Evolutionary conservation across 805 yeast genomes (phyloP), one percentile per base, ranked within the genome.

Genomic region (Sungouiozyma ichnusensis): DNA sequence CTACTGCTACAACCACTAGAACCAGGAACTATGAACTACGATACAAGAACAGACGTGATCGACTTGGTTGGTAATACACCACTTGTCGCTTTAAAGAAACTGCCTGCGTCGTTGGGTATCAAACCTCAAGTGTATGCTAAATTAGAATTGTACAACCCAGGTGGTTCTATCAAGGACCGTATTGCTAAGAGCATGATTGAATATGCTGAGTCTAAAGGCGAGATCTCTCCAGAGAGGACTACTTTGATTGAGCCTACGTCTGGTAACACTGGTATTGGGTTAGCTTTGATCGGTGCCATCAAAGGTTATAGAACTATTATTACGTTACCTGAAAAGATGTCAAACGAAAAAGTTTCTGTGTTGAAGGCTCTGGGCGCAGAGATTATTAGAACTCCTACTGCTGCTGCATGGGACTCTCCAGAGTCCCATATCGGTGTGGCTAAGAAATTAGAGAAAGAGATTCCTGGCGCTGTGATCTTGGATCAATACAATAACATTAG

Each of bases 361-460:
- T 73, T 85, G 61, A 84, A 84, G 64, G 94, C 94, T 4, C 71
- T 85, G 45, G 95, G 95, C 45, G 94, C 95, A 27, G 94, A 85
- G 62, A 85, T 85, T 58, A 80, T 85, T 51, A 76, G 95, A 69
- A 85, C 95, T 11, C 94, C 95, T 40, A 85, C 88, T 20, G 94
- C 81, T 58, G 94, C 94, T 36, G 94, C 94, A 2, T 85, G 87
- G 85, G 94, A 85, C 55, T 75, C 94, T 38, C 94, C 94, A 36
- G 94, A 85, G 62, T 79, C 88, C 27, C 94, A 85, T 57, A 84
- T 85, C 58, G 94, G 94, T 49, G 95, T 85, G 33, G 94, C 94
- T 42, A 74, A 70, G 59, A 77, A 79, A 51, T 71, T 85, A 57
- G 85, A 84, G 58, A 77, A 76, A 60, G 94, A 85, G 65, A 82